These are phyloP conservation scores for Melanogaster broomeanus DNA, from an alignment of 768 basidiomycete genomes.

Conservation along the genomic window DNA sequence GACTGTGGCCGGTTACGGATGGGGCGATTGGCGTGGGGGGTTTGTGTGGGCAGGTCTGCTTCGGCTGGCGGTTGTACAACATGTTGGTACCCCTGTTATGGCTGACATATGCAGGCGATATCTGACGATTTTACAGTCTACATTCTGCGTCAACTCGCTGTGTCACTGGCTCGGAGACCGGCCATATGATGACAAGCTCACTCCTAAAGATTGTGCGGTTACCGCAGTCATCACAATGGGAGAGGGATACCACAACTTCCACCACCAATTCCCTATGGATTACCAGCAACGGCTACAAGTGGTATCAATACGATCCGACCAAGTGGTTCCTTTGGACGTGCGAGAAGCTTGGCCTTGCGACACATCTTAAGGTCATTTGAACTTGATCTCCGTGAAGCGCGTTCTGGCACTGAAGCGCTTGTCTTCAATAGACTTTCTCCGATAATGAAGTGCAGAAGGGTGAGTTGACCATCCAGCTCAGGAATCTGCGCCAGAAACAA, in stretches of 20 bases:
- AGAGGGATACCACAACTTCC: constrained; percentile 96
- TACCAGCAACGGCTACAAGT: constrained; percentile 90
- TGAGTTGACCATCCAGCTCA: constrained; percentile 88
- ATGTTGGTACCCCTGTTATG: constrained; percentile 49
- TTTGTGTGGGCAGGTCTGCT: constrained; percentile 41
- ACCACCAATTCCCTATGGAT: constrained; percentile 93
- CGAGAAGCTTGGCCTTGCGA: constrained; percentile 40
- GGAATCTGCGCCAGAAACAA: constrained; percentile 74
- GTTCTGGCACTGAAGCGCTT: not conserved
- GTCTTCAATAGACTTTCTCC: constrained; percentile 39
- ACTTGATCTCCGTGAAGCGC: not conserved
- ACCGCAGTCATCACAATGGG: constrained; percentile 76
- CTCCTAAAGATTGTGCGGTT: too few relatives aligned
- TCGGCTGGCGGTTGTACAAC: constrained; percentile 76
- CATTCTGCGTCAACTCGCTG: constrained; percentile 92
- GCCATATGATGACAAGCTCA: too few relatives aligned
- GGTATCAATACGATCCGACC: constrained; percentile 86
- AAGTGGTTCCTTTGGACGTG: constrained; percentile 74
- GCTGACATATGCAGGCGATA: not conserved
- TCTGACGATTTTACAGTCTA: constrained; percentile 54
- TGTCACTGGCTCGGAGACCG: constrained; percentile 33
- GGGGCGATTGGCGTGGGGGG: constrained; percentile 27
- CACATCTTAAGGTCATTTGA: constrained; percentile 48
- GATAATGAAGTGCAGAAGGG: constrained; percentile 78
- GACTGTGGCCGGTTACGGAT: constrained; percentile 12